A percentile compares a stretch with the other conserved stretches of the same genome.
These are phyloP conservation scores for Hsuehochloa calcarea DNA, from an alignment of 176 grass and related monocot species.

Conservation along the genomic window DNA sequence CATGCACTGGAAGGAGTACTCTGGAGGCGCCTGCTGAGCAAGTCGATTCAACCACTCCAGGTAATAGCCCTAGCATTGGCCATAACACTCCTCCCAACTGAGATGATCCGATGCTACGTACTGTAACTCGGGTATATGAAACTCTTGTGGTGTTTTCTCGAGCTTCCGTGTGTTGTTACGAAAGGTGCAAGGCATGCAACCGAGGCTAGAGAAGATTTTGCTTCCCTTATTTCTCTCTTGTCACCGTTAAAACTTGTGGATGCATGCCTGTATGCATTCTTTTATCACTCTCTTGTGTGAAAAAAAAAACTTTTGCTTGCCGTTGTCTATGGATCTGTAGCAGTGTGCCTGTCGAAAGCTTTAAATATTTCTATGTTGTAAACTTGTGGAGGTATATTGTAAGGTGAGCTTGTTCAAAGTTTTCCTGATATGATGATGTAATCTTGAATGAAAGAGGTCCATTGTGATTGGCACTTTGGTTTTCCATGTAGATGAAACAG, in stretches of 20 bases:
- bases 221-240: background rate
- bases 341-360: background rate
- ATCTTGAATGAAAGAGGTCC: background rate
- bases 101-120: constrained; percentile 1
- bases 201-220: constrained; percentile 11
- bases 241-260: background rate
- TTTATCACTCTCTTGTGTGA: constrained; percentile 17
- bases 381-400: constrained; percentile 34
- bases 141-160: constrained; percentile 17
- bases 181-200: constrained; percentile 23
- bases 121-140: background rate
- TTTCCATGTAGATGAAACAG: background rate
- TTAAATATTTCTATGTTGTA: background rate
- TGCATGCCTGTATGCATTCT: constrained; percentile 1
- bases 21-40: background rate
- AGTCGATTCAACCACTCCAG: constrained; percentile 33
- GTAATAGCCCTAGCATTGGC: constrained; percentile 59
- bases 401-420: constrained; percentile 14
- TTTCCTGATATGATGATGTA: background rate
- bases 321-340: constrained; percentile 15
- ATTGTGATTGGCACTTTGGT: background rate
- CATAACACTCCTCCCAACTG: constrained; percentile 41
- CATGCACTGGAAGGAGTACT: background rate
- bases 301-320: constrained; percentile 22
- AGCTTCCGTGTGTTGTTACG: constrained; percentile 17